Conservation (phyloP, 2,329 filamentous ascomycete species). For the Pseudopyrenochaeta lycopersici region DNA sequence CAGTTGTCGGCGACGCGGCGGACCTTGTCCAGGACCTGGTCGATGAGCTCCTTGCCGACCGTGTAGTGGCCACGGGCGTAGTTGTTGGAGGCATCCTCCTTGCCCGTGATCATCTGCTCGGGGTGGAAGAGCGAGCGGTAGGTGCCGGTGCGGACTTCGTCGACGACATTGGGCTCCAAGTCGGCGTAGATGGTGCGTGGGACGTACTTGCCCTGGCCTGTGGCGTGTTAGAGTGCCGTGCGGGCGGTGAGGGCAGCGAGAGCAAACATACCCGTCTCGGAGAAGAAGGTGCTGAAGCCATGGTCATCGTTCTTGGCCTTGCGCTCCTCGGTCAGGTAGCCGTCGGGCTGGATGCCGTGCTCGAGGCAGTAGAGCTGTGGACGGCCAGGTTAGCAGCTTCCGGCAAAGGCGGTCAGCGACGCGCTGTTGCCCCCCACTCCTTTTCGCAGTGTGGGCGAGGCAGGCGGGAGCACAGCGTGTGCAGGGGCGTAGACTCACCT, state of each 20-base stretch:
- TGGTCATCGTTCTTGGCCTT: conserved; percentile 93
- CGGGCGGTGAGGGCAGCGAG: conserved; percentile 16
- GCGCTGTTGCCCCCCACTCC: conserved; percentile 42
- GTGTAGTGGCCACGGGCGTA: conserved; percentile 99
- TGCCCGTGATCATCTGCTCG: conserved; percentile 99
- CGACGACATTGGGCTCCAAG: conserved; percentile 99
- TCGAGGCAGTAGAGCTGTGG: conserved; percentile 97
- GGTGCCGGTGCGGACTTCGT: conserved; percentile 96
- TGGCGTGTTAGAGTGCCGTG: conserved; percentile 29
- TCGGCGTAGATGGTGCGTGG: conserved; percentile 99
- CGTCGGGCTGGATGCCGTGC: conserved; percentile 99
- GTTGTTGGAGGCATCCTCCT: conserved; percentile 99
- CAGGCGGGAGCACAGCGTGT: conserved; percentile 16
- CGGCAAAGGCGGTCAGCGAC: conserved; percentile 36
- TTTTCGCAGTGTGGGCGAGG: conserved; percentile 1
- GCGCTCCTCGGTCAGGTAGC: conserved; percentile 97
- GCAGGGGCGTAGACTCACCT: conserved; percentile 74
- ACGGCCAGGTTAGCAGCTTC: conserved; percentile 39
- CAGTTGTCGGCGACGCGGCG: conserved; percentile 96
- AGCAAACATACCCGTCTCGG: conserved; percentile 84
- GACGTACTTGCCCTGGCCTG: conserved; percentile 98
- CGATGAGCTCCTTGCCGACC: conserved; percentile 98
- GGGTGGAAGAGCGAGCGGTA: conserved; percentile 99
- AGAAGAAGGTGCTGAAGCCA: conserved; percentile 99
- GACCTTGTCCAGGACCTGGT: conserved; percentile 97